These are phyloP conservation scores for Entoloma clypeatum DNA, from an alignment of 1,284 basidiomycete species.

Conservation along the genomic window DNA sequence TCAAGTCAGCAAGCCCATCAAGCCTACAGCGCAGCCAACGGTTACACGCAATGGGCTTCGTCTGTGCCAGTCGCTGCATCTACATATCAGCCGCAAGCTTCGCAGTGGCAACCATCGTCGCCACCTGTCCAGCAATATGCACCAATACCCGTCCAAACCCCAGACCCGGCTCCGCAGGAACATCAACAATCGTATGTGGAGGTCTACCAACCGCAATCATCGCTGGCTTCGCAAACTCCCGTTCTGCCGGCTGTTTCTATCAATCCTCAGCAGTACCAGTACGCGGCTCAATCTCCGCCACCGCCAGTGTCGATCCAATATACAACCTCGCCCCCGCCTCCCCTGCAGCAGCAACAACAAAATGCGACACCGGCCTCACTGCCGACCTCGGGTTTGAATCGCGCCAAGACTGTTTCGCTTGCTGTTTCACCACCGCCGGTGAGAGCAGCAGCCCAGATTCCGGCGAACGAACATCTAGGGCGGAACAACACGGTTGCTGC, in stretches of 20 bases:
- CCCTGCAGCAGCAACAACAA: constrained; percentile 20
- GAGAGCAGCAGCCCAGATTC: constrained; percentile 21
- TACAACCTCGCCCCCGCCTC: constrained; percentile 16
- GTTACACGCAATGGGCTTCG: constrained; percentile 29
- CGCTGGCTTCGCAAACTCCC: constrained; percentile 7
- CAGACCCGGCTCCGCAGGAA: too few relatives aligned
- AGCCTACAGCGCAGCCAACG: constrained; percentile 25
- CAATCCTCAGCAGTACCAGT: constrained; percentile 10
- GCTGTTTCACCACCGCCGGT: constrained; percentile 32
- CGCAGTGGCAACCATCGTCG: too few relatives aligned
- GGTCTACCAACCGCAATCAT: constrained; percentile 16
- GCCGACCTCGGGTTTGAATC: constrained; percentile 14
- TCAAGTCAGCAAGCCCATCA: constrained; percentile 31
- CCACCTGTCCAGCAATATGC: too few relatives aligned
- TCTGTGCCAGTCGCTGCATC: constrained; percentile 14
- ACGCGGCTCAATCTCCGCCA: constrained; percentile 6
- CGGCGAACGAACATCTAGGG: constrained; percentile 26
- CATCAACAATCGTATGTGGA: too few relatives aligned
- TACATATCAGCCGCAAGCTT: constrained; percentile 16
- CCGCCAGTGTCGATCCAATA: constrained; percentile 13
- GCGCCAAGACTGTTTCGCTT: constrained; percentile 21
- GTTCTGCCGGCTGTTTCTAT: neutral
- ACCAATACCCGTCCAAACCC: too few relatives aligned
- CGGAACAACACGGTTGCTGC: constrained; percentile 45
- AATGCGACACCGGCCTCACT: constrained; percentile 5